phyloP scores from a whole-genome alignment of 352 stramenopile genomes.

The Globisporangium echinulatum region DNA sequence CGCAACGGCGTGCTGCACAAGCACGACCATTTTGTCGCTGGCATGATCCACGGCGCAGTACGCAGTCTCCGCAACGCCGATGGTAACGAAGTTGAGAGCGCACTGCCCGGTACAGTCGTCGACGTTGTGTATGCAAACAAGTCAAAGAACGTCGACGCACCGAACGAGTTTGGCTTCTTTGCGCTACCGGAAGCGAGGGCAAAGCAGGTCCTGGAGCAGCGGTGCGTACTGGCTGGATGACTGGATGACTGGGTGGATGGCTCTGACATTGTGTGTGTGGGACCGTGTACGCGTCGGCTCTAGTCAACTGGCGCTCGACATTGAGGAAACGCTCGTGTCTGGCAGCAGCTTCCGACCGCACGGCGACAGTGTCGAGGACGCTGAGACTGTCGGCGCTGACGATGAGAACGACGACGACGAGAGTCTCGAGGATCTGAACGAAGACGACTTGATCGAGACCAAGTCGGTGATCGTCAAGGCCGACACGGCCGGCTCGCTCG shows the following conservation, averaged over 20 bases:
- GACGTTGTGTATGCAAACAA: conserved; percentile 81
- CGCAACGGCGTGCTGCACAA: conserved; percentile 51
- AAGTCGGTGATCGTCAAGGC: conserved; percentile 80
- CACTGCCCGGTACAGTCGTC: conserved; percentile 59
- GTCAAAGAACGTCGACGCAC: conserved; percentile 76
- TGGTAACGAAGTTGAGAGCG: conserved; percentile 43
- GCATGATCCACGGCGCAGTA: conserved; percentile 82
- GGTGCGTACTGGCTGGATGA: conserved; percentile 23
- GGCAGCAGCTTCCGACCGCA: not conserved
- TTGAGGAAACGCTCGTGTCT: conserved; percentile 35
- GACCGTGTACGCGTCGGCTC: no score
- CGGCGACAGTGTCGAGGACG: not conserved
- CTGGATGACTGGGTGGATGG: conserved; percentile 4
- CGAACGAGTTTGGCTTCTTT: conserved; percentile 78
- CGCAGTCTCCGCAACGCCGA: conserved; percentile 54
- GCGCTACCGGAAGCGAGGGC: conserved; percentile 50
- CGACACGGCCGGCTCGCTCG: conserved; percentile 68
- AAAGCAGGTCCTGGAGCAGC: conserved; percentile 68
- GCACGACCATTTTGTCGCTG: conserved; percentile 76
- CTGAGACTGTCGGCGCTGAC: not conserved
- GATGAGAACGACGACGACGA: conserved; percentile 18
- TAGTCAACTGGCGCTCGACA: conserved; percentile 69
- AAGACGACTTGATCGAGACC: conserved; percentile 34
- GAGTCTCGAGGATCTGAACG: conserved; percentile 22
- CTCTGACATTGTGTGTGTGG: no score